phyloP scores from a whole-genome alignment of 2,329 filamentous ascomycete species.

The Hypoxylon sp. region DNA sequence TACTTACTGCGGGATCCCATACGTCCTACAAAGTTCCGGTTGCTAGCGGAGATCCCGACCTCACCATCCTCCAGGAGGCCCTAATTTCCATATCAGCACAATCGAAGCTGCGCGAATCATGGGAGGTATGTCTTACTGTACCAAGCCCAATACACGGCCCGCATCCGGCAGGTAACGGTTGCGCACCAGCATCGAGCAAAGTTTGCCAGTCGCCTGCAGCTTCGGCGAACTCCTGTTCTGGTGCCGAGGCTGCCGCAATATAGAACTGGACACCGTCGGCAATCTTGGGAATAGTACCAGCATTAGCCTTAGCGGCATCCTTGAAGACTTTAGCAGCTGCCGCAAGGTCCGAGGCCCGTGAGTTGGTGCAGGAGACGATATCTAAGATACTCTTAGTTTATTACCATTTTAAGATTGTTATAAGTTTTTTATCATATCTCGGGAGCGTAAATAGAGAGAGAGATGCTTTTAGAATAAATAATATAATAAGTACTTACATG shows the following conservation, averaged over 20 bases:
- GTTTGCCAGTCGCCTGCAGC: slow-evolving; percentile 87
- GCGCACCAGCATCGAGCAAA: slow-evolving; percentile 83
- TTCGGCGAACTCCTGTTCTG: slow-evolving; percentile 83
- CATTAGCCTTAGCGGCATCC: slow-evolving; percentile 1
- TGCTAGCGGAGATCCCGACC: slow-evolving; percentile 82
- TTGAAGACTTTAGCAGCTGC: slow-evolving; percentile 84
- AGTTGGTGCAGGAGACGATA: slow-evolving; percentile 91
- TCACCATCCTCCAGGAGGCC: not conserved
- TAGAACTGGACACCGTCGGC: slow-evolving; percentile 85
- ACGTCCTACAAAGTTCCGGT: slow-evolving; percentile 91
- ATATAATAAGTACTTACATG: slow-evolving; percentile 58
- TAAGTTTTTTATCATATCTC: not conserved
- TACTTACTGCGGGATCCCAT: slow-evolving; percentile 73
- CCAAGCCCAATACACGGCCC: slow-evolving; percentile 88
- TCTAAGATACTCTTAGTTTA: slow-evolving; percentile 55
- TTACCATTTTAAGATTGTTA: not conserved
- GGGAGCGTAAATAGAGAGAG: not conserved
- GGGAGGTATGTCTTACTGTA: slow-evolving; percentile 42
- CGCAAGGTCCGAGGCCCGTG: slow-evolving; percentile 81
- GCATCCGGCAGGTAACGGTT: slow-evolving; percentile 78
- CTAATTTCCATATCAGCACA: not conserved
- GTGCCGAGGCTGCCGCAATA: slow-evolving; percentile 85
- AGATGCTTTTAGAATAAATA: not conserved
- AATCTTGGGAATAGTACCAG: slow-evolving; percentile 75
- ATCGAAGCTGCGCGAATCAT: not conserved